These are phyloP conservation scores for Candida frijolesensis DNA, from an alignment of 1,139 yeast genomes.

Conservation along the genomic window DNA sequence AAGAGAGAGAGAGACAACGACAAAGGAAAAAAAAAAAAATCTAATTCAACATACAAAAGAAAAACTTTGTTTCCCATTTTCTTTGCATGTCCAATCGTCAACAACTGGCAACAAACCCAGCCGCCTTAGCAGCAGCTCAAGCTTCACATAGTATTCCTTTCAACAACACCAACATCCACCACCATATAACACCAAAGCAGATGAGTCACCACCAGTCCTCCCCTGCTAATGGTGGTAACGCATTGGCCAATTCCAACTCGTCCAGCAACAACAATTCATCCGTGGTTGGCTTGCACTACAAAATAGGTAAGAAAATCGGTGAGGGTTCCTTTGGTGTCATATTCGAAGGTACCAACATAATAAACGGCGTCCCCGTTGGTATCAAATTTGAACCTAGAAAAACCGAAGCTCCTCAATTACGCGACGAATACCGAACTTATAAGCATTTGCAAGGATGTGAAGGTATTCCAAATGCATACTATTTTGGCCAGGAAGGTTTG, in stretches of 20 bases:
- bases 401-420: constrained; percentile 95
- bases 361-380: constrained; percentile 76
- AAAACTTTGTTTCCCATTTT: not conserved
- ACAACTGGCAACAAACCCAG: constrained; percentile 26
- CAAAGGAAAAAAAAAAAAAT: too few species aligned
- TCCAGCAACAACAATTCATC: constrained; percentile 22
- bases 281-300: constrained; percentile 78
- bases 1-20: too few species aligned
- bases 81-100: constrained; percentile 17
- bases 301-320: constrained; percentile 80
- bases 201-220: constrained; percentile 13
- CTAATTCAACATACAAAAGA: too few species aligned
- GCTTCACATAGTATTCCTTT: constrained; percentile 31
- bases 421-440: constrained; percentile 94
- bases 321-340: constrained; percentile 86
- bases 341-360: constrained; percentile 76
- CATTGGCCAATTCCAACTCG: constrained; percentile 14
- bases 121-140: constrained; percentile 44
- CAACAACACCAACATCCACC: not conserved
- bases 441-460: constrained; percentile 75
- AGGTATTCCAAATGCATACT: constrained; percentile 94
- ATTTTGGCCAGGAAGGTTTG: constrained; percentile 96
- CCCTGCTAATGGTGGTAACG: constrained; percentile 8
- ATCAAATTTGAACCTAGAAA: constrained; percentile 86
- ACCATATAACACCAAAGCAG: constrained; percentile 9